These are phyloP conservation scores for Pleodorina starrii DNA, from an alignment of 139 green algal genomes.

Conservation along the genomic window DNA sequence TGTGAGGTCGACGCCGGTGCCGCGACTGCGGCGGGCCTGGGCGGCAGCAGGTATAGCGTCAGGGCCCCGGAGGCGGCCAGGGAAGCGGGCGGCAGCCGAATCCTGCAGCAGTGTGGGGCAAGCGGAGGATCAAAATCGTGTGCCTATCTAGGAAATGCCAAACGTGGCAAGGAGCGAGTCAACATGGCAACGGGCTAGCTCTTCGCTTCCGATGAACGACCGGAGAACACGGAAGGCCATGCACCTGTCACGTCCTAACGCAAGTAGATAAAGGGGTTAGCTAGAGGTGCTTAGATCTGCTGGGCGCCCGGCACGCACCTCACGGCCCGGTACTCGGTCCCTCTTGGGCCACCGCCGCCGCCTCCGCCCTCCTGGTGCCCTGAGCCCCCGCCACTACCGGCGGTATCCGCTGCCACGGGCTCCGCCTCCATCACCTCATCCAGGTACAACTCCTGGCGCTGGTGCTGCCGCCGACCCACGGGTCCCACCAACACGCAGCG, in stretches of 20 bases:
- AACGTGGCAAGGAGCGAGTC: too few species aligned
- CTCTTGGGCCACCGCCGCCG: too few species aligned
- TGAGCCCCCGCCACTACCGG: not conserved
- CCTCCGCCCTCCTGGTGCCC: not conserved
- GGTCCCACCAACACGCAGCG: conserved; percentile 5
- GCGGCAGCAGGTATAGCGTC: not conserved
- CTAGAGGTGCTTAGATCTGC: too few species aligned
- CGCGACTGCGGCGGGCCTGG: not conserved
- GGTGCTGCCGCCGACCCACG: not conserved
- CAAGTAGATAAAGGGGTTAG: too few species aligned
- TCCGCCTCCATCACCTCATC: not conserved
- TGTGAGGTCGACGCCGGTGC: not conserved
- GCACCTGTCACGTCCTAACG: too few species aligned
- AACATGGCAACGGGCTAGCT: too few species aligned
- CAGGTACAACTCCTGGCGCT: not conserved
- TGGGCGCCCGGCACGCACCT: not conserved
- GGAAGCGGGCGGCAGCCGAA: too few species aligned
- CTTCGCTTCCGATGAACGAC: too few species aligned
- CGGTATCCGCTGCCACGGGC: not conserved
- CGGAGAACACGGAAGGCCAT: too few species aligned
- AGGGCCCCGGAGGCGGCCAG: not conserved
- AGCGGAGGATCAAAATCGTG: too few species aligned
- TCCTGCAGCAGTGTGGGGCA: too few species aligned
- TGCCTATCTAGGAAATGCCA: too few species aligned
- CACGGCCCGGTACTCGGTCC: not conserved